Evolutionary conservation across 2,329 filamentous ascomycete genomes (phyloP).

Genomic region (Talaromyces albobiverticillius): DNA sequence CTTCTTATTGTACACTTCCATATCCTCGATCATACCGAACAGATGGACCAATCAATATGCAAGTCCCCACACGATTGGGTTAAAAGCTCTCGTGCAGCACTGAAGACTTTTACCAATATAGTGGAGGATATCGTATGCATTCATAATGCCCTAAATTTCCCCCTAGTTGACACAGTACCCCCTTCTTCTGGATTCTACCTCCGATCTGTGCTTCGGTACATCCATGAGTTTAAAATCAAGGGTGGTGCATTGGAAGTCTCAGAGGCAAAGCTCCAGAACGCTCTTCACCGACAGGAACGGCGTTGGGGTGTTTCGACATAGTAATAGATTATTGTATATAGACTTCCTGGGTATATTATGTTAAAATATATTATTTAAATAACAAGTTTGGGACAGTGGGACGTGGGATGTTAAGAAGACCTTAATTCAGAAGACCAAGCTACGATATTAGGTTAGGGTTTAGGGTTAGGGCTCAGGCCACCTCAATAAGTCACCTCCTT

Average conservation of each 20-base stretch:
- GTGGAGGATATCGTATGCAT: conserved; percentile 19
- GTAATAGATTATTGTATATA: neutral
- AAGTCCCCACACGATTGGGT: conserved; percentile 13
- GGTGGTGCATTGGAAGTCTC: neutral
- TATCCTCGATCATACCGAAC: conserved; percentile 14
- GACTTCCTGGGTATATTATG: too few species aligned
- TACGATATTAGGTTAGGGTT: too few species aligned
- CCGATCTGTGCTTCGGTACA: neutral
- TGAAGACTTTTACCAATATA: conserved; percentile 24
- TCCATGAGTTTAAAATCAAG: neutral
- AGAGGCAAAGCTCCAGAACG: neutral
- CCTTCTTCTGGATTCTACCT: conserved; percentile 1
- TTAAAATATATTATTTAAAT: too few species aligned
- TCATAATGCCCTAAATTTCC: neutral
- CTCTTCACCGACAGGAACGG: neutral
- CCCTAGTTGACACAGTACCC: conserved; percentile 1
- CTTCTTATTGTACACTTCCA: conserved; percentile 19
- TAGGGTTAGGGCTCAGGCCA: too few species aligned
- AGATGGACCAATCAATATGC: neutral
- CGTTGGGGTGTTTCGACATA: conserved; percentile 1
- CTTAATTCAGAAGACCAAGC: too few species aligned
- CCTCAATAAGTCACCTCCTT: too few species aligned
- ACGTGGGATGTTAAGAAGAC: too few species aligned
- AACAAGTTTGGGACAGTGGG: too few species aligned
- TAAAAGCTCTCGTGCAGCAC: conserved; percentile 16